phyloP scores from a whole-genome alignment of 495 filamentous ascomycete species.

The Aspergillus homomorphus region DNA sequence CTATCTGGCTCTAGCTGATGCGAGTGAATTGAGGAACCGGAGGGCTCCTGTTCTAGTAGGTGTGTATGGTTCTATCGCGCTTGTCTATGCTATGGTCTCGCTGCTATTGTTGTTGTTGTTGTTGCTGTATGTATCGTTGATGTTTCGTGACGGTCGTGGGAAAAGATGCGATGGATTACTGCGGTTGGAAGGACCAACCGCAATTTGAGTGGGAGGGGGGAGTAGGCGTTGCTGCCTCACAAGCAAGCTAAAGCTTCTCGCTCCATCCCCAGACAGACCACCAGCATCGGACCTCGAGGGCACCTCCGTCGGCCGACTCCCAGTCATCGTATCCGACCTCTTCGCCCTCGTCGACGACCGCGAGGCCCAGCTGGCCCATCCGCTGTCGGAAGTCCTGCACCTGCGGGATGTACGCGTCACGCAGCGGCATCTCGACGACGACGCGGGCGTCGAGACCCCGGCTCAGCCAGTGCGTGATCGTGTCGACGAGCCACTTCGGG shows the following conservation, averaged over 20 bases:
- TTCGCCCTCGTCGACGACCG: constrained; percentile 54
- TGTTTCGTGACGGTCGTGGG: too few species aligned
- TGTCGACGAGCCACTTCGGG: constrained; percentile 56
- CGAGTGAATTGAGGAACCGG: too few species aligned
- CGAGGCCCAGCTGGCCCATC: constrained; percentile 53
- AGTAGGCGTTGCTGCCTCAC: not conserved
- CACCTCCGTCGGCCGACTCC: constrained; percentile 49
- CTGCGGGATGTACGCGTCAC: constrained; percentile 55
- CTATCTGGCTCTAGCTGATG: too few species aligned
- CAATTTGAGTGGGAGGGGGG: not conserved
- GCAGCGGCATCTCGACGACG: constrained; percentile 63
- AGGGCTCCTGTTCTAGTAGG: too few species aligned
- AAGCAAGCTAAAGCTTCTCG: constrained; percentile 35
- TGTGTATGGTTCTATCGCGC: too few species aligned
- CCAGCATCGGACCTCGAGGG: constrained; percentile 59
- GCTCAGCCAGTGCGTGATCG: constrained; percentile 54
- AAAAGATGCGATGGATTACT: too few species aligned
- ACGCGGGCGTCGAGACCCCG: constrained; percentile 46
- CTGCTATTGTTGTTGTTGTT: too few species aligned
- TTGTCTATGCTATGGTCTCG: too few species aligned
- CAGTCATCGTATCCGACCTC: constrained; percentile 72
- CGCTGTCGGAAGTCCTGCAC: constrained; percentile 51
- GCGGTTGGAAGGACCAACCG: too few species aligned
- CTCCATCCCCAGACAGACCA: constrained; percentile 62
- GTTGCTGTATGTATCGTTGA: too few species aligned